These are phyloP conservation scores for Trypanosoma platydactyli DNA, from an alignment of 208 protist genomes.

Conservation along the genomic window DNA sequence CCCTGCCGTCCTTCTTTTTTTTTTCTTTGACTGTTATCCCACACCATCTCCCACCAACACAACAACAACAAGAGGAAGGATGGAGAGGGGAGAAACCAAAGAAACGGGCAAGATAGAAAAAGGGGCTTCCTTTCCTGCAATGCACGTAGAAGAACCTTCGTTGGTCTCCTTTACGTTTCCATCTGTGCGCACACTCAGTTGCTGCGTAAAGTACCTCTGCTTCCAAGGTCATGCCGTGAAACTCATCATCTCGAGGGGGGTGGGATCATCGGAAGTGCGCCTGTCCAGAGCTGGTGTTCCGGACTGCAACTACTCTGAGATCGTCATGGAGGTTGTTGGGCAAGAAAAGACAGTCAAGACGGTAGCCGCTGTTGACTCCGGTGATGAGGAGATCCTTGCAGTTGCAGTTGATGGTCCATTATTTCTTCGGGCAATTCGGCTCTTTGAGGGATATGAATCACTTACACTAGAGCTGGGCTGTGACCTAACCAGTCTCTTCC, in stretches of 20 bases:
- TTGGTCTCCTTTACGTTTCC: slow-evolving; percentile 26
- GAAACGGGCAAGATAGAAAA: too few species aligned
- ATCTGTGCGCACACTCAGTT: slow-evolving; percentile 21
- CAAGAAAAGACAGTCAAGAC: background rate
- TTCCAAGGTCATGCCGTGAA: slow-evolving; percentile 17
- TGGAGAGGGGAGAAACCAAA: too few species aligned
- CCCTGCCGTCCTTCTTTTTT: too few species aligned
- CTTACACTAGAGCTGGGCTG: slow-evolving; percentile 43
- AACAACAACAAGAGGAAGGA: too few species aligned
- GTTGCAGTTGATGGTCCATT: slow-evolving; percentile 52
- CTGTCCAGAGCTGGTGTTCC: slow-evolving; percentile 46
- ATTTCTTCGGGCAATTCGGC: slow-evolving; percentile 40
- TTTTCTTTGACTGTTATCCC: too few species aligned
- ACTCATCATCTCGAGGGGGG: slow-evolving; percentile 6
- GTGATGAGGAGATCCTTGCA: slow-evolving; percentile 27
- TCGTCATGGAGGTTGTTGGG: slow-evolving; percentile 22
- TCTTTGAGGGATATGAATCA: slow-evolving; percentile 44
- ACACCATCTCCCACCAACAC: too few species aligned
- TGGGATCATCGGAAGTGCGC: slow-evolving; percentile 13
- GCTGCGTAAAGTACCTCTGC: slow-evolving; percentile 28
- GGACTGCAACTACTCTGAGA: slow-evolving; percentile 60
- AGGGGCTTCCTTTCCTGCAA: background rate
- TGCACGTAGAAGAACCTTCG: slow-evolving; percentile 2
- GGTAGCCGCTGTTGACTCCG: background rate
- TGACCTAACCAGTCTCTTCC: slow-evolving; percentile 38